phyloP scores from a whole-genome alignment of 2,329 filamentous ascomycete genomes.

The Cryphonectria naterciae region DNA sequence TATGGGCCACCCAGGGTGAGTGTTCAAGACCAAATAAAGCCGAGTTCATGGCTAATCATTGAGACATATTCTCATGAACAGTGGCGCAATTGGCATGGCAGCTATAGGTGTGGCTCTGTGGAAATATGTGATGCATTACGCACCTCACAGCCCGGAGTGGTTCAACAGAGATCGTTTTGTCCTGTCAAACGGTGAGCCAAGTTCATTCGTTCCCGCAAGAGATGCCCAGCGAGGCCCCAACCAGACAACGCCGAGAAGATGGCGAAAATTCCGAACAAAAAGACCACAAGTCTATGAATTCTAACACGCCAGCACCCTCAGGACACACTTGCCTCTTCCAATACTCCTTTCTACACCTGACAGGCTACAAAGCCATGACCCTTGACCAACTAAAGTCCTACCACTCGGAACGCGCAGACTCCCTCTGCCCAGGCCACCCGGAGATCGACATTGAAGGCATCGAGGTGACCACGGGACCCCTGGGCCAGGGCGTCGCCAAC shows the following conservation, averaged over 20 bases:
- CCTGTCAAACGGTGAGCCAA: constrained; percentile 53
- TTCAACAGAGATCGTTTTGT: constrained; percentile 65
- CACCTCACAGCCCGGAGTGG: constrained; percentile 54
- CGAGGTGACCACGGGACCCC: constrained; percentile 60
- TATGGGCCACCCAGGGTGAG: constrained; percentile 69
- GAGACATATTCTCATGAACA: not conserved
- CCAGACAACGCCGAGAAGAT: not conserved
- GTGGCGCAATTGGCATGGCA: constrained; percentile 42
- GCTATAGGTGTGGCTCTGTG: constrained; percentile 50
- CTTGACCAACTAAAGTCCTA: constrained; percentile 58
- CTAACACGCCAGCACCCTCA: constrained; percentile 6
- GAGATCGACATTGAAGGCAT: constrained; percentile 60
- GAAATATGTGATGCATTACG: constrained; percentile 64
- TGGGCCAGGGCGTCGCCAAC: constrained; percentile 61
- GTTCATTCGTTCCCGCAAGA: not conserved
- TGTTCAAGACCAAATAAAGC: not conserved
- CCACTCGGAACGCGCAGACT: constrained; percentile 45
- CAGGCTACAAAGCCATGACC: constrained; percentile 55
- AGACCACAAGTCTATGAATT: not conserved
- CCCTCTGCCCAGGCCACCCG: constrained; percentile 56
- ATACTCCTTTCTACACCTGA: constrained; percentile 54
- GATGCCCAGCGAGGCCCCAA: not conserved
- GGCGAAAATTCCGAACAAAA: not conserved
- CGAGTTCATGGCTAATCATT: too few relatives aligned
- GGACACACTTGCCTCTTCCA: constrained; percentile 55